Evolutionary conservation across 2,329 filamentous ascomycete genomes (phyloP), one percentile per base, ranked within the genome.

Genomic region (Spiromastix sp.): DNA sequence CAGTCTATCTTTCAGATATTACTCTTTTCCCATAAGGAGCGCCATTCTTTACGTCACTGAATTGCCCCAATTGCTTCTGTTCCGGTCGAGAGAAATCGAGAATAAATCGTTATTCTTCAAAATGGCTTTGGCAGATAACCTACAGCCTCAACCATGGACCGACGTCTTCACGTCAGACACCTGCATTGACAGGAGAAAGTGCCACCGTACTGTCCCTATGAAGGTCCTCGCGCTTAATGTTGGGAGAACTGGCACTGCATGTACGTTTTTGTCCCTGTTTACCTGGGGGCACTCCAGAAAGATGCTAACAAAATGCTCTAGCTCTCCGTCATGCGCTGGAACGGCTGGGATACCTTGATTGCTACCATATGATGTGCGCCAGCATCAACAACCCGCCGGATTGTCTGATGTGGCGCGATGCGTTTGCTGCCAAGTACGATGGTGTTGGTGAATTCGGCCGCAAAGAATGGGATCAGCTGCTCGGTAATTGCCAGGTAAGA

Each of bases 341-440:
- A 50, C 65, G 74, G 46, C 67, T 83, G 26, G 79, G 79, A 42
- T 81, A 77, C 54, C 63, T 71, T 47, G 74, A 80, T 55, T 78
- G 73, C 41, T 82, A 83, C 66, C 79, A 83, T 64, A 81, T 81
- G 77, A 78, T 80, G 73, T 77, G 70, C 48, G 74, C 72, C 45
- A 75, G 71, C 40, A 73, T 80, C 41, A 77, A 81, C 60, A 81
- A 79, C 57, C 74, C 74, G 8, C 73, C 71, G 16, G 78, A 81
- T 49, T 74, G 72, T 36, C 63, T 79, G 27, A 72, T 81, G 63
- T 84, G 79, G 79, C 74, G 75, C 59, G 75, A 82, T 43, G 79
- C 79, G 18, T 67, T 84, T 37, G 62, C 64, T 13, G 74, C 76
- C 44, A 76, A 76, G 50, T 77, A 68, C 57, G 69, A 79, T 45